These are phyloP conservation scores for Podaxis rugospora DNA, from an alignment of 768 basidiomycete genomes.

Conservation along the genomic window DNA sequence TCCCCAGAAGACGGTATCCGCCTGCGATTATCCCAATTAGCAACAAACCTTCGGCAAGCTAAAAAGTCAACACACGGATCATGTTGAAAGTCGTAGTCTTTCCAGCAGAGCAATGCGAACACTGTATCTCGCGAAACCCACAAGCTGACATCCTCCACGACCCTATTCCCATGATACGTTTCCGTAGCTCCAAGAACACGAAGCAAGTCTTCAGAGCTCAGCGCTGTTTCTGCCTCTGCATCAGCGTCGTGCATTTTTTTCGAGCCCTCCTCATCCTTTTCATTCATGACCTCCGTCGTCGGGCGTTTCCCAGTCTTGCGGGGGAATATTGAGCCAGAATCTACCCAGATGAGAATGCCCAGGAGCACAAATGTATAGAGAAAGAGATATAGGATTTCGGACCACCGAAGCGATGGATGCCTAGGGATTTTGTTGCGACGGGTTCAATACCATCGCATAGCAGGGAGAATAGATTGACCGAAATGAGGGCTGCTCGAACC, in stretches of 20 bases:
- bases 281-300: neutral
- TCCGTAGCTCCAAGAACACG: conserved; percentile 66
- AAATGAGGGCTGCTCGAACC: conserved; percentile 69
- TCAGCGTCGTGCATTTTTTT: conserved; percentile 45
- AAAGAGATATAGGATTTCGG: conserved; percentile 73
- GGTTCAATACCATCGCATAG: conserved; percentile 55
- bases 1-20: conserved; percentile 65
- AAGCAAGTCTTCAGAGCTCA: conserved; percentile 49
- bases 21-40: conserved; percentile 31
- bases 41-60: neutral
- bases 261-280: conserved; percentile 3
- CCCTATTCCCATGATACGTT: conserved; percentile 47
- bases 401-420: conserved; percentile 64
- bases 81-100: conserved; percentile 82
- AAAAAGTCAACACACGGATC: conserved; percentile 49
- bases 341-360: conserved; percentile 62
- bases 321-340: conserved; percentile 58
- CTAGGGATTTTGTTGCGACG: conserved; percentile 43
- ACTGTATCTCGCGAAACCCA: conserved; percentile 57
- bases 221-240: conserved; percentile 45
- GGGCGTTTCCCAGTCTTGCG: conserved; percentile 27
- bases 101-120: conserved; percentile 69
- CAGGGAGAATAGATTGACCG: conserved; percentile 72
- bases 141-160: conserved; percentile 72
- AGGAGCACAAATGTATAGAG: conserved; percentile 55